Base-by-base conservation (phyloP, 1,284 basidiomycete species). In the Trichosporon coremiiforme region DNA sequence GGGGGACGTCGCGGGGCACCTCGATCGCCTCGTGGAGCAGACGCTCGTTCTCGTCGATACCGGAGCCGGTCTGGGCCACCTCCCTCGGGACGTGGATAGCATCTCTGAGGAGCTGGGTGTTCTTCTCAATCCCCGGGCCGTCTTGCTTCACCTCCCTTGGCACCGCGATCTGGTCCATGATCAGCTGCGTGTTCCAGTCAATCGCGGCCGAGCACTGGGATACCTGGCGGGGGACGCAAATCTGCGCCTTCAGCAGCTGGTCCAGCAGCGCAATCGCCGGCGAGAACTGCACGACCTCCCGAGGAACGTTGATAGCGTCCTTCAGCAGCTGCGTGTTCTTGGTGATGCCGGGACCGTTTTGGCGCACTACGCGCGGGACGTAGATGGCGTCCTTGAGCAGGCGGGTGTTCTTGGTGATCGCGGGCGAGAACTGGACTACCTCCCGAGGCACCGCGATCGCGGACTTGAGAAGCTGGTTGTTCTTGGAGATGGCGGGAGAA, bases 191-290 rank as follows among this genome's bases (percentile, higher is more conserved):
- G 41, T 45, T 45, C 17, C 41, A n/a, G 17, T 45, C 41, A n/a
- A 45, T 45, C 5, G 17, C 41, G 17, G n/a, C 20, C 6, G 15
- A 17, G 22, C 8, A 8, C 31, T 62, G 29, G 6, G 31, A 3
- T 5, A 60, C 55, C 55, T 60, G 12, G 25, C 55, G 25, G 12
- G 55, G 55, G 31, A 62, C 31, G 17, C 57, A 62, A 31, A 62
- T 62, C 15, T 31, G 29, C 15, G 8, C 8, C 17, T 20, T 2
- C 15, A 62, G 57, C 15, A 62, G 13, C 57, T 33, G 15, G 29
- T 62, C 57, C 15, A 35, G 29, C 57, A 35, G 13, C 6, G 4
- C 9, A n/a, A 62, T 62, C 13, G 29, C 57, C 12, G 57, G 57
- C 31, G 57, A 62, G 29, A 10, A 35, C 57, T 62, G 57, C 2